A percentile compares a stretch with the other conserved stretches of the same genome.
These are phyloP conservation scores for Elaeagnus macrophylla DNA, from an alignment of 306 rosid genomes.

Conservation along the genomic window DNA sequence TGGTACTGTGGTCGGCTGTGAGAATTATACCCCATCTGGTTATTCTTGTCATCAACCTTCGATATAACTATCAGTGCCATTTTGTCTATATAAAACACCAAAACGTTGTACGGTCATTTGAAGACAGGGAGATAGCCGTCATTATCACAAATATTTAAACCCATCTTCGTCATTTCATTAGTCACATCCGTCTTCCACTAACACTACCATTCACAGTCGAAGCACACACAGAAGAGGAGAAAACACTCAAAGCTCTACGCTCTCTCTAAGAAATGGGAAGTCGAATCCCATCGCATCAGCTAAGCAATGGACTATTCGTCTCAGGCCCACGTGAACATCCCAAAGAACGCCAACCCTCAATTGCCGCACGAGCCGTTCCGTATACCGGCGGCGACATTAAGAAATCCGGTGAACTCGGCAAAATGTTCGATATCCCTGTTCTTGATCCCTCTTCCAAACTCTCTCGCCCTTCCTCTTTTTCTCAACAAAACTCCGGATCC, in stretches of 20 bases:
- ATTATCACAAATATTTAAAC: slow-evolving; percentile 17
- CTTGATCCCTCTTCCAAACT: slow-evolving; percentile 33
- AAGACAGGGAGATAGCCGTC: slow-evolving; percentile 31
- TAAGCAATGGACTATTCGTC: slow-evolving; percentile 78
- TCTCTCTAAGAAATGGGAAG: slow-evolving; percentile 43
- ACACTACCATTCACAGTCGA: slow-evolving; percentile 11
- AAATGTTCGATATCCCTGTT: slow-evolving; percentile 74
- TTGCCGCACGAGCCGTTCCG: slow-evolving; percentile 71
- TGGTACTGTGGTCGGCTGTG: too few relatives aligned
- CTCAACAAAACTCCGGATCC: slow-evolving; percentile 59
- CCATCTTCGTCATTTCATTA: slow-evolving; percentile 38
- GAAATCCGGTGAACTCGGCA: slow-evolving; percentile 87
- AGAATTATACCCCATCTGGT: too few relatives aligned
- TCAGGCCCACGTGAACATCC: slow-evolving; percentile 82
- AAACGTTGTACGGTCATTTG: not conserved
- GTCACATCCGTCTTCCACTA: slow-evolving; percentile 17
- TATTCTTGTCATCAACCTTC: too few relatives aligned
- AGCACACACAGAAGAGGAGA: slow-evolving; percentile 3
- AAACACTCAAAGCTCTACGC: too few relatives aligned
- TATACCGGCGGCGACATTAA: slow-evolving; percentile 95
- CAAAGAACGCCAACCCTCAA: slow-evolving; percentile 77
- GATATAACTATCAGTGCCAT: too few relatives aligned
- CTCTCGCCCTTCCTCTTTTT: slow-evolving; percentile 54
- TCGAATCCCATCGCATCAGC: slow-evolving; percentile 84
- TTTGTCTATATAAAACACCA: too few relatives aligned